Conservation (phyloP, 306 rosid species). For the Fagus sylvatica region DNA sequence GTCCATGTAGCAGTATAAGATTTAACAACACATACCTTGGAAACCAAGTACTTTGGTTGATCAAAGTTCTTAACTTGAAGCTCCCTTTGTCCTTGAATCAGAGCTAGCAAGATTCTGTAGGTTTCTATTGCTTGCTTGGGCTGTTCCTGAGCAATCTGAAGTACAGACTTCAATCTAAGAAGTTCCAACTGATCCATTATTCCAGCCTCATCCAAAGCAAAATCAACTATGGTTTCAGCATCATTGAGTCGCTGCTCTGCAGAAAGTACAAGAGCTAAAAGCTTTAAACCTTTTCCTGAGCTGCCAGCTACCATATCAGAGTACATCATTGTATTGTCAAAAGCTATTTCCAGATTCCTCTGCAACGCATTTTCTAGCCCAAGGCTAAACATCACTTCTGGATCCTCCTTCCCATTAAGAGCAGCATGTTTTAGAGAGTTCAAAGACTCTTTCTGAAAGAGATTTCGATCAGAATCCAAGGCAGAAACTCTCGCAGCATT, state of each 20-base stretch:
- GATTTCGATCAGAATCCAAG: conserved; percentile 70
- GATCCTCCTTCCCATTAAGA: conserved; percentile 36
- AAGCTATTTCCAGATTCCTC: conserved; percentile 72
- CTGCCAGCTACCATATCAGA: conserved; percentile 62
- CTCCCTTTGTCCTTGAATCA: conserved; percentile 67
- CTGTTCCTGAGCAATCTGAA: conserved; percentile 72
- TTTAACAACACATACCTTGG: conserved; percentile 48
- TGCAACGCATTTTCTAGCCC: conserved; percentile 81
- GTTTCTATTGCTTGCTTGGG: conserved; percentile 95
- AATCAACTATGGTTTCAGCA: conserved; percentile 78
- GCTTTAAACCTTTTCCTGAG: conserved; percentile 69
- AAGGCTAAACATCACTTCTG: conserved; percentile 61
- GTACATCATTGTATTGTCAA: conserved; percentile 54
- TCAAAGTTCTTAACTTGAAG: conserved; percentile 39
- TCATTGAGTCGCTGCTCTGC: conserved; percentile 74
- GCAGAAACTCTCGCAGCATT: conserved; percentile 68
- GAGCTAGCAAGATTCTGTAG: conserved; percentile 76
- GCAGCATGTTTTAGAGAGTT: conserved; percentile 54
- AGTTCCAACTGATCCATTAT: conserved; percentile 72
- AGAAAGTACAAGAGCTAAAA: conserved; percentile 73
- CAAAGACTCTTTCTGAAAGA: conserved; percentile 67
- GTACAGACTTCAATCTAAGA: conserved; percentile 79
- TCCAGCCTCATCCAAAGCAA: conserved; percentile 74
- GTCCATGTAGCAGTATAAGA: not conserved
- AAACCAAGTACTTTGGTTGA: conserved; percentile 33